Base-by-base conservation (phyloP, 768 basidiomycete species). In the Kwoniella dendrophila region DNA sequence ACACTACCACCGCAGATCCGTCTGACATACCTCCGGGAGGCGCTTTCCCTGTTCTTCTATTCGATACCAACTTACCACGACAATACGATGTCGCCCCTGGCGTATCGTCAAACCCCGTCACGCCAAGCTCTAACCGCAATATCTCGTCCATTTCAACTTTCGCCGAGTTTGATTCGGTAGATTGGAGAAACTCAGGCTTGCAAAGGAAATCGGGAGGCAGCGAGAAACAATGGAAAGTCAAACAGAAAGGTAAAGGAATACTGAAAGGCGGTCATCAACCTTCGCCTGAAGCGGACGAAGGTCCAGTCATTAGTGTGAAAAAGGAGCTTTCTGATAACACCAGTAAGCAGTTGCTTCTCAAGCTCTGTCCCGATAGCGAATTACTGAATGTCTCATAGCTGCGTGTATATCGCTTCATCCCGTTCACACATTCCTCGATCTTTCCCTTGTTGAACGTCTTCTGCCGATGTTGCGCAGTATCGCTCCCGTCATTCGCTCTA, bases 341-440 rank as follows among this genome's bases (percentile, higher is more conserved):
- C 4, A 49, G 66, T 67, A 34, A 67, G 66, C n/a, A n/a, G n/a
- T n/a, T n/a, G n/a, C n/a, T 67, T 26, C 6, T 2, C 1, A 41
- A 51, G 18, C 20, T 5, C 2, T 30, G 50, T 56, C 45, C 30
- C 18, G 22, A 4, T 10, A 43, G 47, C 32, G 8, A 24, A 3
- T 52, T 11, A 48, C 29, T 59, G 49, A 59, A 26, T 62, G 26
- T 4, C 44, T 16, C 14, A 6, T 22, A 69, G 68, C 66, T n/a
- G 62, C 62, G 3, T 32, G 44, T 6, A 61, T 78, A 12, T 60
- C 69, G 10, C 24, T 74, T 8, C 62, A 66, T 10, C 88, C 92
- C 10, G 68, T 94, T 10, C 91, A 92, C 70, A 41, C 89, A n/a
- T 90, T 91, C 71, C 53, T 90, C 27, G 90, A 94, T 74, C 79